Conservation (phyloP, 495 filamentous ascomycete genomes). For the Choiromyces venosus region DNA sequence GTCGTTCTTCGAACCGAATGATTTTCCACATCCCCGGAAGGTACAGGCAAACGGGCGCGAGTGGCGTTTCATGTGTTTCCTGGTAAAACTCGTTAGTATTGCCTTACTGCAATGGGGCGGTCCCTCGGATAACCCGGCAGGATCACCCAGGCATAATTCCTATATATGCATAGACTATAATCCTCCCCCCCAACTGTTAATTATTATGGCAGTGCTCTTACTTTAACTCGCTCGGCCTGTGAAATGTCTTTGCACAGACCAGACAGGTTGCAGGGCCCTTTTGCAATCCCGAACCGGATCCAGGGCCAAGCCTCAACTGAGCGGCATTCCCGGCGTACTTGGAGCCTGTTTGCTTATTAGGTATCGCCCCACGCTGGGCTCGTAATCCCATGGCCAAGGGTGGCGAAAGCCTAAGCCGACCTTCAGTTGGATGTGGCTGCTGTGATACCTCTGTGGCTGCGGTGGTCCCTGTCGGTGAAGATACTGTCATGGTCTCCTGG, state of each 20-base stretch:
- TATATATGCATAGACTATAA: background rate
- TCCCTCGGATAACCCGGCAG: background rate
- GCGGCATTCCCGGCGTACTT: background rate
- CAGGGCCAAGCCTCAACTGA: conserved; percentile 1
- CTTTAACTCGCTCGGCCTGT: conserved; percentile 34
- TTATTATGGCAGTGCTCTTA: conserved; percentile 12
- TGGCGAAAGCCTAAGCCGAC: background rate
- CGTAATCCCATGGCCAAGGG: background rate
- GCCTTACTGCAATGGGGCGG: background rate
- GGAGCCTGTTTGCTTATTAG: background rate
- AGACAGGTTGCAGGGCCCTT: conserved; percentile 11
- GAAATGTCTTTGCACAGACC: conserved; percentile 21
- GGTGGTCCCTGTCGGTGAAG: background rate
- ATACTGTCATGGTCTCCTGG: background rate
- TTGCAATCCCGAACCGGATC: conserved; percentile 1
- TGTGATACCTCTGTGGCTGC: background rate
- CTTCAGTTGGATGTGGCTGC: background rate
- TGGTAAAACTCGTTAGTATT: conserved; percentile 40
- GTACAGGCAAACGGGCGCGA: conserved; percentile 85
- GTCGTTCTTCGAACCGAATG: conserved; percentile 88
- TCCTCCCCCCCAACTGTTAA: background rate
- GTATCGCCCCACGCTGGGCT: background rate
- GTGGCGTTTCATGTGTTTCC: conserved; percentile 87
- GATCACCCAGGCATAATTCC: background rate
- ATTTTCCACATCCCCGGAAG: conserved; percentile 63